These are phyloP conservation scores for Fusarium duplospermum DNA, from an alignment of 2,329 filamentous ascomycete genomes.

Conservation along the genomic window DNA sequence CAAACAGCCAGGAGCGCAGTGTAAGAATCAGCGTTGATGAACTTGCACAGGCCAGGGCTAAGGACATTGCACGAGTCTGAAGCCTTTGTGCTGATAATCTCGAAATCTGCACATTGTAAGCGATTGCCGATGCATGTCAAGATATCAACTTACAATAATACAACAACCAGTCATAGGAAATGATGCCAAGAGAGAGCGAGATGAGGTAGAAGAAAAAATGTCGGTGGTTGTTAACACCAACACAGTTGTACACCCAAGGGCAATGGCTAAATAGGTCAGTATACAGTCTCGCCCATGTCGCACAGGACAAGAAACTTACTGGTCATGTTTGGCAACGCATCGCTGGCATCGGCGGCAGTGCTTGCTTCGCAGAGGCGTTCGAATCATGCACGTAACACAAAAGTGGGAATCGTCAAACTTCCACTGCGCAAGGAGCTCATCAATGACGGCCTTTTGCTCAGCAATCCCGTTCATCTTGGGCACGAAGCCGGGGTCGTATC, in stretches of 20 bases:
- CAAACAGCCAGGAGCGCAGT: conserved; percentile 84
- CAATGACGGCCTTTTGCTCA: conserved; percentile 89
- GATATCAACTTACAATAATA: conserved; percentile 71
- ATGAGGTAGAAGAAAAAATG: conserved; percentile 95
- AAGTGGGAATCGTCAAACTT: conserved; percentile 96
- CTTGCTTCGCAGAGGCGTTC: conserved; percentile 92
- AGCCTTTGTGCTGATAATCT: conserved; percentile 64
- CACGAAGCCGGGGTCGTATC: conserved; percentile 90
- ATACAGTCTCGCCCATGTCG: neutral
- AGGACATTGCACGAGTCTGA: conserved; percentile 78
- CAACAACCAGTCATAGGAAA: conserved; percentile 76
- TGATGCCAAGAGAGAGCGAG: conserved; percentile 79
- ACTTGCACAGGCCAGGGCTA: conserved; percentile 77
- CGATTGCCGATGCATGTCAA: neutral
- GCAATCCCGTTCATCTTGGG: conserved; percentile 90
- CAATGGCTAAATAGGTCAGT: conserved; percentile 75
- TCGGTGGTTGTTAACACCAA: conserved; percentile 94
- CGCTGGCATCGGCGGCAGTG: conserved; percentile 92
- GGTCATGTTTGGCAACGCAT: conserved; percentile 96
- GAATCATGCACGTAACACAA: conserved; percentile 93
- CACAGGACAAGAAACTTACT: conserved; percentile 67
- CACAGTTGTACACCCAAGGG: conserved; percentile 97
- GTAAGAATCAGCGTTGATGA: conserved; percentile 85
- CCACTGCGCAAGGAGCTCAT: conserved; percentile 84
- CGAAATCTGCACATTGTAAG: conserved; percentile 66